Evolutionary conservation across 805 yeast species (phyloP).

Genomic region (Starmera quercuum): DNA sequence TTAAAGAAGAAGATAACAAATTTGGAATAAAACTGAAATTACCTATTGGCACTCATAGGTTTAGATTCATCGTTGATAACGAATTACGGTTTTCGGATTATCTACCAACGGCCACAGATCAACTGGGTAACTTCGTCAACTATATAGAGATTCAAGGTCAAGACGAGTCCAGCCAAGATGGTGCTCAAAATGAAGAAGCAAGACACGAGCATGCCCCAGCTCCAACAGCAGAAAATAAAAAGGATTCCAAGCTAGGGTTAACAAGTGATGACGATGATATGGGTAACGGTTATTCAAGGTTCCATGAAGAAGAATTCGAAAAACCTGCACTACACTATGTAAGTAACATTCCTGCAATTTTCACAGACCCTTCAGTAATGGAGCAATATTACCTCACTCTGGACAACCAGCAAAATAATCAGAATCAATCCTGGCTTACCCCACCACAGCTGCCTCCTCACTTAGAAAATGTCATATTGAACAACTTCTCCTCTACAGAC

Average conservation of each 20-base stretch:
- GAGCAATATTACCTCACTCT: conserved; percentile 75
- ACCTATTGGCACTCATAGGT: conserved; percentile 89
- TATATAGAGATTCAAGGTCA: conserved; percentile 63
- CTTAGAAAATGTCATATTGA: conserved; percentile 85
- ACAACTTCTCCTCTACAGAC: conserved; percentile 54
- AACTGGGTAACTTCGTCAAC: conserved; percentile 92
- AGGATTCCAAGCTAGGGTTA: conserved; percentile 57
- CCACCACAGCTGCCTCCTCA: conserved; percentile 98
- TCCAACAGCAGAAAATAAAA: conserved; percentile 3
- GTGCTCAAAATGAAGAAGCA: conserved; percentile 3
- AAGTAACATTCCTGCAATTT: conserved; percentile 71
- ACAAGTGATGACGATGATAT: conserved; percentile 70
- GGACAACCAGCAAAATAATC: conserved; percentile 58
- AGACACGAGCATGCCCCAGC: conserved; percentile 2
- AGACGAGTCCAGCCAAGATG: conserved; percentile 22
- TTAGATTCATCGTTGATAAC: conserved; percentile 89
- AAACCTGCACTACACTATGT: conserved; percentile 35
- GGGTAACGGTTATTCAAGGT: conserved; percentile 75
- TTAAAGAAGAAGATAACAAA: conserved; percentile 41
- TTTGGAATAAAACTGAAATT: conserved; percentile 66
- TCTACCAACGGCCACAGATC: conserved; percentile 95
- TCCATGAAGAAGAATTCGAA: conserved; percentile 50
- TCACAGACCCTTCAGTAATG: conserved; percentile 82
- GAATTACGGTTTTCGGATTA: conserved; percentile 83
- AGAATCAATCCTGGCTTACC: conserved; percentile 56